phyloP scores from a whole-genome alignment of 441 rosid genomes.

The Erysimum pusillum region DNA sequence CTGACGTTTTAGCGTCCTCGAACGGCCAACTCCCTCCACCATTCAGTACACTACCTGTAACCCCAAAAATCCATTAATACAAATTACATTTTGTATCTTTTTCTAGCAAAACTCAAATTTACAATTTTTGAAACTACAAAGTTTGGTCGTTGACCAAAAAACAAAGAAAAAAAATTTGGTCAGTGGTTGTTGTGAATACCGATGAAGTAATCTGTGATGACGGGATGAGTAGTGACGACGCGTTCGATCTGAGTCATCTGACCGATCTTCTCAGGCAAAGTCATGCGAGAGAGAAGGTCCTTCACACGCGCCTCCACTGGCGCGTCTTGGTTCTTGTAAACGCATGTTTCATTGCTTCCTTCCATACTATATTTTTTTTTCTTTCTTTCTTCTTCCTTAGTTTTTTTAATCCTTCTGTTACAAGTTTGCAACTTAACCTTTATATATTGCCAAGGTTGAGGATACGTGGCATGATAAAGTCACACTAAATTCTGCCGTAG shows the following conservation, averaged over 20 bases:
- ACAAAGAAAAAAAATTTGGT: not conserved
- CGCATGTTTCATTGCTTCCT: not conserved
- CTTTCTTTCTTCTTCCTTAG: not conserved
- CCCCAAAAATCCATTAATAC: not conserved
- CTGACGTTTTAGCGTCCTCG: conserved; percentile 61
- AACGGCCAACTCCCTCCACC: conserved; percentile 69
- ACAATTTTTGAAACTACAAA: not conserved
- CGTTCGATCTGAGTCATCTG: conserved; percentile 87
- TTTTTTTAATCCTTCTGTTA: not conserved
- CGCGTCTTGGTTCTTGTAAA: not conserved
- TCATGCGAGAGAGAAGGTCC: conserved; percentile 84
- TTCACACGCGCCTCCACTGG: conserved; percentile 62
- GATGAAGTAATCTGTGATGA: conserved; percentile 54
- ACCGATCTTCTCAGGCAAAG: conserved; percentile 68
- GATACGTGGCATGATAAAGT: not conserved
- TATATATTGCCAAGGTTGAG: not conserved
- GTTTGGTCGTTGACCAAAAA: not conserved
- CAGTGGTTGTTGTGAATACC: conserved; percentile 8
- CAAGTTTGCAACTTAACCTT: not conserved
- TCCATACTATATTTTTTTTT: not conserved
- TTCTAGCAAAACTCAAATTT: not conserved
- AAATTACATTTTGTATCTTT: not conserved
- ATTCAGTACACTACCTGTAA: conserved; percentile 66
- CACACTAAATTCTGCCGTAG: not conserved
- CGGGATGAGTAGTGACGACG: conserved; percentile 49